These are phyloP conservation scores for Fraxinus paxiana DNA, from an alignment of 305 asterid genomes.

Conservation along the genomic window DNA sequence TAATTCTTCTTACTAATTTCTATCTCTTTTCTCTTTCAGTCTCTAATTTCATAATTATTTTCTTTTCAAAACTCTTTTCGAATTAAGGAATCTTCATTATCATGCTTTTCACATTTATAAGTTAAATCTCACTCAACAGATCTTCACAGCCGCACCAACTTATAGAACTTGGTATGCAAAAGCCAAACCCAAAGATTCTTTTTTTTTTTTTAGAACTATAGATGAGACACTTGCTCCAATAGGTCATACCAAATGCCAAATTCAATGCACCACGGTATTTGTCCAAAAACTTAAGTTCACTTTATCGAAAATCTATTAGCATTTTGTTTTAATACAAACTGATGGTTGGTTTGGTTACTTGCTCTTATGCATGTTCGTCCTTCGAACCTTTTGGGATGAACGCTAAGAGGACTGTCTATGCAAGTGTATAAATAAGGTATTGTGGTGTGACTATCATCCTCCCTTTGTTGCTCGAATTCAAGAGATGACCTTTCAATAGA, in stretches of 20 bases:
- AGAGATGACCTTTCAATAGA: background rate
- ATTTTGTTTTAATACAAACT: background rate
- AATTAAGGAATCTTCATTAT: background rate
- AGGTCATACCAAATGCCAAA: background rate
- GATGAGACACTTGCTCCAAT: background rate
- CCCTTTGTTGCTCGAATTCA: background rate
- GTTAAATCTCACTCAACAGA: background rate
- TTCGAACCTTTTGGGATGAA: background rate
- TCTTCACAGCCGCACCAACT: background rate
- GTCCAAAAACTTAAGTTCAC: background rate
- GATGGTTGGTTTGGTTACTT: background rate
- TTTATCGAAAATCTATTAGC: background rate
- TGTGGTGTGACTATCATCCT: background rate
- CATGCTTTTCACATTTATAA: background rate
- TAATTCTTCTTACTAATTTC: background rate
- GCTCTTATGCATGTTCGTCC: background rate
- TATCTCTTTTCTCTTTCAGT: background rate
- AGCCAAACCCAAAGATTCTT: background rate
- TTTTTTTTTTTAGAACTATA: background rate
- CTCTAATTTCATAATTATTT: background rate
- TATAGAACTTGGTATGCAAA: background rate
- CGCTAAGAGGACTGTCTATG: background rate
- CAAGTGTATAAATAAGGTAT: background rate
- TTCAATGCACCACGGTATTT: background rate
- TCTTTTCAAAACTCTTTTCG: background rate